Evolutionary conservation across 108 stramenopile species (phyloP), one percentile per base, ranked within the genome.

Genomic region (Parmales sp.): DNA sequence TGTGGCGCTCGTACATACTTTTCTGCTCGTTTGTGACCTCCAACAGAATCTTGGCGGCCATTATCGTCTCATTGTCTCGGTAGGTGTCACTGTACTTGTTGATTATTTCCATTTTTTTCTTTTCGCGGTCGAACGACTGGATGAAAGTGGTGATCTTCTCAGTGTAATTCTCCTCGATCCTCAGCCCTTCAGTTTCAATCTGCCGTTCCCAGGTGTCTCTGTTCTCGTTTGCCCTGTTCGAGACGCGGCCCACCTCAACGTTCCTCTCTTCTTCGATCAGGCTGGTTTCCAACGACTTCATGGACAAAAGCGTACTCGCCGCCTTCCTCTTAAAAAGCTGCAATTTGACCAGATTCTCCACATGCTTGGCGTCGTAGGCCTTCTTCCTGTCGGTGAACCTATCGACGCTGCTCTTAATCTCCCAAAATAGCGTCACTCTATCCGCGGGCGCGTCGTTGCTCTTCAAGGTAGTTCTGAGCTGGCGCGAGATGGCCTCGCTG

Each of bases 401-500:
- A 34, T 60, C 54, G 4, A 60, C 54, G 26, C 9, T 13, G 54
- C 36, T 60, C 26, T 60, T 60, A 13, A 60, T 60, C 26, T 60
- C 54, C 54, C 54, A 60, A 16, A 60, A 60, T 34, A 60, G 26
- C 26, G 29, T 60, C 29, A 60, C 54, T 34, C 54, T 3, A 20
- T 60, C 54, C 31, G 13, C 26, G 3, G 54, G 54, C 7, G 18
- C 54, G 28, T 60, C 54, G 54, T 60, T 60, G 54, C 29, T 34
- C 54, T 60, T 60, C 29, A 60, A 16, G 36, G 13, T 34, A 13
- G 54, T 34, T 28, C 54, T 28, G 31, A 60, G 54, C 26, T 34
- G 54, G 31, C 54, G 29, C 54, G 54, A 28, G 16, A 60, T 60
- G 54, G 20, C 31, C 54, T 60, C 54, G 54, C 20, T 60, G 29